Evolutionary conservation across 2,329 filamentous ascomycete genomes (phyloP), one percentile per base, ranked within the genome.

Genomic region (Lanzia echinophila): DNA sequence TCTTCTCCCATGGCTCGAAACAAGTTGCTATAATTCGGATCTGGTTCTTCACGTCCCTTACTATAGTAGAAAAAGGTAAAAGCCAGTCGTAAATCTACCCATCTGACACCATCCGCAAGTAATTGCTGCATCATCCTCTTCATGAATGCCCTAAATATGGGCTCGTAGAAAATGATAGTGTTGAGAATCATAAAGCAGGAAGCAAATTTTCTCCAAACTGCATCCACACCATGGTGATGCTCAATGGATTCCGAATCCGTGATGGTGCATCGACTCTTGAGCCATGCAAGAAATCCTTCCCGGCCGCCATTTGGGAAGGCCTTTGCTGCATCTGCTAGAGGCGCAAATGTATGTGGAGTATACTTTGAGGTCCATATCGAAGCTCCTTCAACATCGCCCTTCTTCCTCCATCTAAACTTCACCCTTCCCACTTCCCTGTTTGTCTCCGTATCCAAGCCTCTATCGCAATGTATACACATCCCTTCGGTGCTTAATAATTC

Each of bases 141-240:
- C 56, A 96, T 72, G 65, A 90, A 95, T 17, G 76, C 75, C 22
- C 90, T 82, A 71, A 88, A 92, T 58, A 97, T 88, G 13, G 91
- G 91, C 70, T 96, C 92, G 70, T 96, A 96, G 70, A 87, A 88
- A 47, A 96, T 77, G 49, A 96, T 79, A 15, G 83, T 85, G 39
- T 81, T 81, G 43, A 92, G 77, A 3, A 92, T 80, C 2, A 78
- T 71, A 70, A 96, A 96, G 57, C 85, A 87, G 43, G 79, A 81
- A 47, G 72, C 74, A 70, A 96, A 95, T 66, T 94, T 91, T 22
- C 76, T 73, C 90, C 91, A 96, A 52, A 95, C 85, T 50, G 86
- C 86, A 67, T 94, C 85, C 15, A 90, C 78, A 2, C 91, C 90
- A 63, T 91, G 85, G 64, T 94, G 86, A 66, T 96, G 89, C 60